Evolutionary conservation across 768 basidiomycete genomes (phyloP).

Genomic region (Leccinum subtestaceum): DNA sequence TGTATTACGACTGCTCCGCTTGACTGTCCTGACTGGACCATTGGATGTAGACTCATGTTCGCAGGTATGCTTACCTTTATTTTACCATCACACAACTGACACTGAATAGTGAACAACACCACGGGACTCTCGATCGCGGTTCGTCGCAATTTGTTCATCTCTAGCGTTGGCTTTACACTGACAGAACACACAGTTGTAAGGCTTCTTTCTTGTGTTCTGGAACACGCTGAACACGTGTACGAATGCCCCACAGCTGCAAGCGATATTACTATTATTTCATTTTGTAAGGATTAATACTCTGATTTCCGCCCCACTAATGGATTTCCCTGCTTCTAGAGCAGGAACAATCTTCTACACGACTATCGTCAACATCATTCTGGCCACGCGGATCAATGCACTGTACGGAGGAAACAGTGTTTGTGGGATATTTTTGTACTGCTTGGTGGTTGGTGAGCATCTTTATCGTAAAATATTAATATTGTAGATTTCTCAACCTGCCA

Average conservation of each 20-base stretch:
- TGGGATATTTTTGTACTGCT: constrained; percentile 3
- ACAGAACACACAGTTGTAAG: constrained; percentile 19
- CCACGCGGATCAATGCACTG: constrained; percentile 20
- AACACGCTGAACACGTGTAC: background rate
- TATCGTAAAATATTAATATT: background rate
- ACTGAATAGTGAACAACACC: constrained; percentile 18
- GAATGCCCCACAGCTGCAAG: constrained; percentile 15
- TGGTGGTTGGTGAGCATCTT: constrained; percentile 18
- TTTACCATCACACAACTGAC: background rate
- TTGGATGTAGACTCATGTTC: constrained; percentile 13
- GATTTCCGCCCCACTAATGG: background rate
- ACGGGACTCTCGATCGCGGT: constrained; percentile 18
- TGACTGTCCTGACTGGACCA: background rate
- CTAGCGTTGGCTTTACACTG: background rate
- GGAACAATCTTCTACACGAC: constrained; percentile 19
- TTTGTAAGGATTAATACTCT: constrained; percentile 11
- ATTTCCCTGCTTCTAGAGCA: constrained; percentile 7
- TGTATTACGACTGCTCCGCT: background rate
- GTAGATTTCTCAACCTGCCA: background rate
- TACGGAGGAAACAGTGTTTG: constrained; percentile 1
- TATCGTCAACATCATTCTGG: constrained; percentile 21
- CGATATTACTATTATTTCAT: constrained; percentile 21
- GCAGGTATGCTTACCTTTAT: constrained; percentile 6
- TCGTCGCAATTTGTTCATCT: background rate
- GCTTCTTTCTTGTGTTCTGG: background rate